Percentiles rank a stretch among this genome's conserved stretches.
phyloP scores from a whole-genome alignment of 768 basidiomycete species.

The Zangia roseola region DNA sequence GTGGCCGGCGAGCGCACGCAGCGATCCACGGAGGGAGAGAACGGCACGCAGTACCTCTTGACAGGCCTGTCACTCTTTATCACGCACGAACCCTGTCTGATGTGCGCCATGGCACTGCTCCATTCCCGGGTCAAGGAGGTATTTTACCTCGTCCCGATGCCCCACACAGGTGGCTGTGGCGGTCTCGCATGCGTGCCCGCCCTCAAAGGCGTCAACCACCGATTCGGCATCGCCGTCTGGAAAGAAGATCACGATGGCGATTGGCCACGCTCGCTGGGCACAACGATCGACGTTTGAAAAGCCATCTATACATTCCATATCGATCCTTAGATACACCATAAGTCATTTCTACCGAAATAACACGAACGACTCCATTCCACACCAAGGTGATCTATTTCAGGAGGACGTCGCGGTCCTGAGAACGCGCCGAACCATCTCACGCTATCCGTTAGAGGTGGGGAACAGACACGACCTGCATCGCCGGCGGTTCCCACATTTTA shows the following conservation, averaged over 20 bases:
- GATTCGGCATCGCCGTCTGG: conserved; percentile 76
- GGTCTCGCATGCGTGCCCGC: conserved; percentile 72
- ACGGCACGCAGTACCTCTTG: conserved; percentile 84
- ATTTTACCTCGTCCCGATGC: conserved; percentile 70
- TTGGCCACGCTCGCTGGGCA: conserved; percentile 17
- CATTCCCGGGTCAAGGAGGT: conserved; percentile 94
- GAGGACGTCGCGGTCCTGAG: background rate
- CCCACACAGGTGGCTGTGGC: conserved; percentile 84
- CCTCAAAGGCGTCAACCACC: conserved; percentile 86
- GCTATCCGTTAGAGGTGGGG: conserved; percentile 14
- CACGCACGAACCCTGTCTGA: conserved; percentile 96
- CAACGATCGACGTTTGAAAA: conserved; percentile 31
- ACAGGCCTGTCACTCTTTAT: conserved; percentile 83
- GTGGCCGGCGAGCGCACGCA: conserved; percentile 57
- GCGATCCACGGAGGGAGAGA: conserved; percentile 32
- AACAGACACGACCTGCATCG: background rate
- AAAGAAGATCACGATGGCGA: conserved; percentile 23
- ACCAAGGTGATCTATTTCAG: background rate
- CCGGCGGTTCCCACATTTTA: conserved; percentile 55
- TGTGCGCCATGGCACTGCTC: conserved; percentile 96
- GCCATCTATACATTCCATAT: background rate
- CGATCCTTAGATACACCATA: background rate
- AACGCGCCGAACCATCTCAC: background rate
- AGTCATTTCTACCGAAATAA: background rate
- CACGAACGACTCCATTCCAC: too few species aligned